Percentiles rank a stretch among this genome's conserved stretches.
These are phyloP conservation scores for Xeromyces bisporus DNA, from an alignment of 495 filamentous ascomycete species.

Conservation along the genomic window DNA sequence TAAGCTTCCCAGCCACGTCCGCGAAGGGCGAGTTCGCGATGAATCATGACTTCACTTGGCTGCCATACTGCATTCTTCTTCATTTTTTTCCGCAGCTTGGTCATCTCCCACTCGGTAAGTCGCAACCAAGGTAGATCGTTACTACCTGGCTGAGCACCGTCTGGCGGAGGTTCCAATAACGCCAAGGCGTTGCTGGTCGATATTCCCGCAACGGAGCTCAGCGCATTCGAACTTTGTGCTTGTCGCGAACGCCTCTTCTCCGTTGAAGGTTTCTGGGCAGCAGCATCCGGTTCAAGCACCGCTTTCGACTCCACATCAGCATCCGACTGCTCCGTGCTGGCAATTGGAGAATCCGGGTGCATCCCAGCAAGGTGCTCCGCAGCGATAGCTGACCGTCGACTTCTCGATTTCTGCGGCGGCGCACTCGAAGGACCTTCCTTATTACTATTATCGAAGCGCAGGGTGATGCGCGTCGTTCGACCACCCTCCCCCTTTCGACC, in stretches of 20 bases:
- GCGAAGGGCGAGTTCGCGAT: constrained; percentile 60
- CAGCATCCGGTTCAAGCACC: not conserved
- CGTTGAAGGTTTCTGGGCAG: not conserved
- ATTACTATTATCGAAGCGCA: constrained; percentile 40
- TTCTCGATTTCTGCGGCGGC: constrained; percentile 17
- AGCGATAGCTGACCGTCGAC: constrained; percentile 22
- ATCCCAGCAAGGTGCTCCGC: constrained; percentile 19
- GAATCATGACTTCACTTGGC: constrained; percentile 92
- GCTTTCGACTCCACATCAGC: constrained; percentile 15
- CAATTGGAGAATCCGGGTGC: constrained; percentile 27
- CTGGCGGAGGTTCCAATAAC: constrained; percentile 58
- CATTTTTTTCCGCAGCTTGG: constrained; percentile 83
- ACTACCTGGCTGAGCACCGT: constrained; percentile 57
- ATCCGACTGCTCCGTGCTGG: constrained; percentile 32
- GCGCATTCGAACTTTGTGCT: constrained; percentile 32
- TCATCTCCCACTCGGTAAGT: constrained; percentile 82
- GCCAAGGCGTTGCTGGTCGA: constrained; percentile 74
- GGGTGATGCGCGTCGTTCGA: constrained; percentile 39
- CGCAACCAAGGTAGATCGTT: constrained; percentile 75
- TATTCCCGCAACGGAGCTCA: constrained; percentile 40
- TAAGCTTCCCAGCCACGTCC: constrained; percentile 67
- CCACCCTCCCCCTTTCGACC: constrained; percentile 22
- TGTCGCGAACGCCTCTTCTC: constrained; percentile 32
- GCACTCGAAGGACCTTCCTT: constrained; percentile 10
- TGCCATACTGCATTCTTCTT: constrained; percentile 98